These are phyloP conservation scores for Stachybotrys echinatus DNA, from an alignment of 2,329 filamentous ascomycete genomes.

Conservation along the genomic window DNA sequence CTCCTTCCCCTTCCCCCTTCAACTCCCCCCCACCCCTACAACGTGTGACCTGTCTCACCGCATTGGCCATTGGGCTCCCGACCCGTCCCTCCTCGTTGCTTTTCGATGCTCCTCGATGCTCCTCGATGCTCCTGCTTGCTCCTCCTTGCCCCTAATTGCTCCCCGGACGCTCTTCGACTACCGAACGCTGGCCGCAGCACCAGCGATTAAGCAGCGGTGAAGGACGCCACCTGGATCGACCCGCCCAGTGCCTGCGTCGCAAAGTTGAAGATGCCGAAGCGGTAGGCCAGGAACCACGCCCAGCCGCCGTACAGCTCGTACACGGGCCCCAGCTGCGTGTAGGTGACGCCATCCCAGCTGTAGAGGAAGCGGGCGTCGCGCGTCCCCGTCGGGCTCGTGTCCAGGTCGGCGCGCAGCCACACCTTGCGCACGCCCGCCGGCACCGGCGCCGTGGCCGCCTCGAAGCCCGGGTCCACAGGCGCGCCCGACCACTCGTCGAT, in stretches of 20 bases:
- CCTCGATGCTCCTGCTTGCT: no score
- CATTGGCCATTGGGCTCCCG: no score
- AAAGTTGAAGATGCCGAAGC: constrained; percentile 45
- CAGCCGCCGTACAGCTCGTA: constrained; percentile 35
- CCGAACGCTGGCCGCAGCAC: no score
- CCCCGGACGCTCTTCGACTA: no score
- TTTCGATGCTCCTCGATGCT: no score
- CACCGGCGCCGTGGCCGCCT: constrained; percentile 13
- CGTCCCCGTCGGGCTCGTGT: constrained; percentile 14
- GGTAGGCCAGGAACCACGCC: constrained; percentile 43
- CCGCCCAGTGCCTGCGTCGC: constrained; percentile 38
- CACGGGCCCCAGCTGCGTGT: constrained; percentile 19
- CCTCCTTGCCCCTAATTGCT: no score
- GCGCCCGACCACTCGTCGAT: constrained; percentile 24
- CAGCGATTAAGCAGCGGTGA: constrained; percentile 7
- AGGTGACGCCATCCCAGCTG: constrained; percentile 11
- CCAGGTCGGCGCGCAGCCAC: constrained; percentile 17
- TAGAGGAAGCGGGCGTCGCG: constrained; percentile 13
- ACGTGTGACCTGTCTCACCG: neutral
- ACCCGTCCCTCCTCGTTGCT: neutral
- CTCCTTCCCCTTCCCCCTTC: no score
- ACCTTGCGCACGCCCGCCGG: constrained; percentile 11
- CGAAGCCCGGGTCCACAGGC: constrained; percentile 10
- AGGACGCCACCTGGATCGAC: constrained; percentile 11
- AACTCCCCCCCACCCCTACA: neutral